Evolutionary conservation across 768 basidiomycete genomes (phyloP).

Genomic region (Mycena vitilis): DNA sequence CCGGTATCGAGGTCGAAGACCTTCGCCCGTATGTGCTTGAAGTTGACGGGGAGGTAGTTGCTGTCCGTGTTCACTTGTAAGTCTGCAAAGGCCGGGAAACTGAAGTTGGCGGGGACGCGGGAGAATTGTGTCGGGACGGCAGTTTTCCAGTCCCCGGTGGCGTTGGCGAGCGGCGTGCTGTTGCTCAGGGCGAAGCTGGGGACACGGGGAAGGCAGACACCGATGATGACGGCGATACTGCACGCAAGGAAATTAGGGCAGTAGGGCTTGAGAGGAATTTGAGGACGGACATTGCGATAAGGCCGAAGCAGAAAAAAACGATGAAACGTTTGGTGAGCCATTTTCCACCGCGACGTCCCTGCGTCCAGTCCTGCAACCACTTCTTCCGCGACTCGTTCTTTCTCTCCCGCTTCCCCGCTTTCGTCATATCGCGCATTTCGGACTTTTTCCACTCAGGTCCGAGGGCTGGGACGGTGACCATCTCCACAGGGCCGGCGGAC

Average conservation of each 20-base stretch:
- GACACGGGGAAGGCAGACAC: constrained; percentile 86
- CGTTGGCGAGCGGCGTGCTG: constrained; percentile 65
- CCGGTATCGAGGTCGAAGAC: constrained; percentile 78
- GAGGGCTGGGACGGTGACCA: constrained; percentile 92
- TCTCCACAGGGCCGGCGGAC: constrained; percentile 71
- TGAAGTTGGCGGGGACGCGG: constrained; percentile 87
- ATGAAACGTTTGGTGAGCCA: constrained; percentile 81
- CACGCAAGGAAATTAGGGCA: constrained; percentile 16
- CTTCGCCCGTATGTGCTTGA: constrained; percentile 73
- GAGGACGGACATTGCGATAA: constrained; percentile 51
- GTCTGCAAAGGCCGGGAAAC: constrained; percentile 82
- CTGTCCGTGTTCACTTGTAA: constrained; percentile 80
- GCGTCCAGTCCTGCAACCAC: constrained; percentile 81
- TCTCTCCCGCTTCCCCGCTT: constrained; percentile 73
- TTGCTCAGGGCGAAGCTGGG: constrained; percentile 76
- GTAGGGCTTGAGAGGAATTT: constrained; percentile 6
- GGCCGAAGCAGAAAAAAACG: constrained; percentile 74
- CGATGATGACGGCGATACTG: constrained; percentile 78
- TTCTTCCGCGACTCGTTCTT: constrained; percentile 63
- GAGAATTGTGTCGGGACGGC: constrained; percentile 74
- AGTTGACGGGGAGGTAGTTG: constrained; percentile 83
- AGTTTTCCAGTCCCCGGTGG: constrained; percentile 67
- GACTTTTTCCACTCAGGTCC: constrained; percentile 90
- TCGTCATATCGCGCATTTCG: constrained; percentile 84
- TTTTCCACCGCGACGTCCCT: constrained; percentile 83